phyloP scores from a whole-genome alignment of 192 early-diverging fungal genomes.

The Entophlyctis luteolus region DNA sequence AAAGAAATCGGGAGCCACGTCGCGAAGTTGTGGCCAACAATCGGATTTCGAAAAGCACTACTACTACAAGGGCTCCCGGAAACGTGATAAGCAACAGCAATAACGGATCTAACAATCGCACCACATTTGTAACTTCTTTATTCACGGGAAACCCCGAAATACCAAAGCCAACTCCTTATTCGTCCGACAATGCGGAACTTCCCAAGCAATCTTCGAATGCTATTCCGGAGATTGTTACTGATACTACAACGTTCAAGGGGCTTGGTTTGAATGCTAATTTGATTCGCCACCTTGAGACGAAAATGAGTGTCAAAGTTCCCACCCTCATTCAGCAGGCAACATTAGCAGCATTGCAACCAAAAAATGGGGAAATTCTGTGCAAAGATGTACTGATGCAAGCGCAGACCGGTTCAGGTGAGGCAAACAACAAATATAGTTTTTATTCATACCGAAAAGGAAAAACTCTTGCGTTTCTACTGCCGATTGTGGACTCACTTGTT shows the following conservation, averaged over 20 bases:
- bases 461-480: slow-evolving; percentile 89
- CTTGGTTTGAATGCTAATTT: slow-evolving; percentile 77
- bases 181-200: background rate
- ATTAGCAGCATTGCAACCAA: slow-evolving; percentile 55
- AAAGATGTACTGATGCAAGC: slow-evolving; percentile 89
- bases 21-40: background rate
- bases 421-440: no score
- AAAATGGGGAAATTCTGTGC: slow-evolving; percentile 18
- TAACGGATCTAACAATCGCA: background rate
- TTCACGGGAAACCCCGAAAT: slow-evolving; percentile 69
- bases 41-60: background rate
- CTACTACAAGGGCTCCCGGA: no score
- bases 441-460: no score
- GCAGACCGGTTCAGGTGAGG: slow-evolving; percentile 93
- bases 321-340: slow-evolving; percentile 87
- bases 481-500: slow-evolving; percentile 86
- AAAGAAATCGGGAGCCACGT: background rate
- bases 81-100: background rate
- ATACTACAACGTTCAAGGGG: slow-evolving; percentile 56
- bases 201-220: slow-evolving; percentile 23
- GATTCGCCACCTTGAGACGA: slow-evolving; percentile 58
- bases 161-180: slow-evolving; percentile 37
- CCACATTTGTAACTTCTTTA: slow-evolving; percentile 64
- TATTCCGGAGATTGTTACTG: slow-evolving; percentile 7
- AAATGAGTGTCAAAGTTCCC: slow-evolving; percentile 73